phyloP scores from a whole-genome alignment of 202 grass and related monocot genomes.

The Panicum virgatum region DNA sequence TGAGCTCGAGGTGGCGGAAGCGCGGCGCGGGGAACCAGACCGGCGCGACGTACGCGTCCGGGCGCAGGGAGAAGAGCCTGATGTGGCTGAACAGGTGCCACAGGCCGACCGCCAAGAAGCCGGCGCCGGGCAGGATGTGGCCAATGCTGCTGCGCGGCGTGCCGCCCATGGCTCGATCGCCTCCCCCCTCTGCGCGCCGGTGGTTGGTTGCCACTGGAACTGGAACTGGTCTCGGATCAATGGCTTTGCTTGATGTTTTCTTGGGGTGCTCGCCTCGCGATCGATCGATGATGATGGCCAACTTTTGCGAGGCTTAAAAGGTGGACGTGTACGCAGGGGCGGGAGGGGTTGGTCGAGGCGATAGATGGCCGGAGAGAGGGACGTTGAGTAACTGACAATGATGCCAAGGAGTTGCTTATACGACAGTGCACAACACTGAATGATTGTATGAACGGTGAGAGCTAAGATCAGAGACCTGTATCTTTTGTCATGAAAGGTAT shows the following conservation, averaged over 20 bases:
- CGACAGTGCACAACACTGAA: background rate
- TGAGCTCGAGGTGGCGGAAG: slow-evolving; percentile 59
- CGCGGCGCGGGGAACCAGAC: slow-evolving; percentile 61
- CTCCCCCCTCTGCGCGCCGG: background rate
- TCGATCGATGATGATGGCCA: background rate
- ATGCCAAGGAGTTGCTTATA: slow-evolving; percentile 46
- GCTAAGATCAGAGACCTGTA: background rate
- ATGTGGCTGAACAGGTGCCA: slow-evolving; percentile 78
- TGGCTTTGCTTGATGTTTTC: slow-evolving; percentile 14
- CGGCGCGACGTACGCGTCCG: slow-evolving; percentile 51
- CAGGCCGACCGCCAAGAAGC: slow-evolving; percentile 60
- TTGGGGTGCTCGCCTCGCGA: slow-evolving; percentile 30
- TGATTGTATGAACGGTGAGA: background rate
- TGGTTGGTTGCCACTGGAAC: too few species aligned
- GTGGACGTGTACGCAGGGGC: too few species aligned
- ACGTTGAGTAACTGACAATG: slow-evolving; percentile 21
- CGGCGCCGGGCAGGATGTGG: slow-evolving; percentile 65
- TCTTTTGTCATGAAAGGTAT: background rate
- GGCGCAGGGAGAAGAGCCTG: slow-evolving; percentile 52
- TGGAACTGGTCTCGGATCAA: background rate
- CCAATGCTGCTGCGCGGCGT: slow-evolving; percentile 60
- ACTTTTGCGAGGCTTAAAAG: slow-evolving; percentile 35
- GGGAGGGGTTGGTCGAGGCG: slow-evolving; percentile 23
- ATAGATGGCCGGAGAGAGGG: background rate
- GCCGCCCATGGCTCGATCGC: slow-evolving; percentile 28